A percentile compares a stretch with the other conserved stretches of the same genome.
Evolutionary conservation across 2,329 filamentous ascomycete genomes (phyloP).

Genomic region (Amauroascus verrucosus): DNA sequence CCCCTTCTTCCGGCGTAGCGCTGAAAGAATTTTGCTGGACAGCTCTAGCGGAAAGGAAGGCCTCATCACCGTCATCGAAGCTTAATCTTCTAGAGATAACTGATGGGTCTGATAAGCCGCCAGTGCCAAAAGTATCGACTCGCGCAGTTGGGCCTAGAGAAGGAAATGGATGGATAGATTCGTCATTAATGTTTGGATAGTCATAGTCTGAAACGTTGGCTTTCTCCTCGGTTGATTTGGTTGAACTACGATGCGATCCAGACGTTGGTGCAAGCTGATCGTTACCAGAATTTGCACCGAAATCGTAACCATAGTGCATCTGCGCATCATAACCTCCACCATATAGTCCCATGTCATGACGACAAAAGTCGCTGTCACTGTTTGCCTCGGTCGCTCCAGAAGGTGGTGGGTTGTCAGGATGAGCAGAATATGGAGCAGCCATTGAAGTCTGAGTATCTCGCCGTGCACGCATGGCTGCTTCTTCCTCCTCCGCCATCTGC

Average conservation of each 20-base stretch:
- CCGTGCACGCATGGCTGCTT: conserved; percentile 53
- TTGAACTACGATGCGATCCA: conserved; percentile 15
- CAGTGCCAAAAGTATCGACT: conserved; percentile 83
- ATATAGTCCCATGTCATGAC: conserved; percentile 63
- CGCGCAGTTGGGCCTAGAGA: conserved; percentile 52
- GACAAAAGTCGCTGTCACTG: conserved; percentile 62
- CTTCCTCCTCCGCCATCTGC: conserved; percentile 69
- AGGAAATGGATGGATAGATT: conserved; percentile 49
- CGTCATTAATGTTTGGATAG: conserved; percentile 36
- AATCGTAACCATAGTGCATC: conserved; percentile 50
- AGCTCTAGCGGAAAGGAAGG: conserved; percentile 46
- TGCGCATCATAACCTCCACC: conserved; percentile 60
- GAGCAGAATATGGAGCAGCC: conserved; percentile 33
- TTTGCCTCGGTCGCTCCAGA: conserved; percentile 27
- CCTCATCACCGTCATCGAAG: conserved; percentile 88
- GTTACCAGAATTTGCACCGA: conserved; percentile 5
- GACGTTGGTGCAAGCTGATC: conserved; percentile 9
- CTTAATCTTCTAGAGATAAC: conserved; percentile 58
- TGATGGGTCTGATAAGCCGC: conserved; percentile 68
- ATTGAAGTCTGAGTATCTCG: conserved; percentile 47
- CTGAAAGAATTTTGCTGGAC: conserved; percentile 40
- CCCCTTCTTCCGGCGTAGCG: conserved; percentile 58
- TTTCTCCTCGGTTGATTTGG: conserved; percentile 14
- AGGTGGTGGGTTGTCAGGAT: conserved; percentile 24
- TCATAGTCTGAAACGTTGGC: conserved; percentile 27